These are phyloP conservation scores for Rhizopogon vulgaris DNA, from an alignment of 768 basidiomycete genomes.

Conservation along the genomic window DNA sequence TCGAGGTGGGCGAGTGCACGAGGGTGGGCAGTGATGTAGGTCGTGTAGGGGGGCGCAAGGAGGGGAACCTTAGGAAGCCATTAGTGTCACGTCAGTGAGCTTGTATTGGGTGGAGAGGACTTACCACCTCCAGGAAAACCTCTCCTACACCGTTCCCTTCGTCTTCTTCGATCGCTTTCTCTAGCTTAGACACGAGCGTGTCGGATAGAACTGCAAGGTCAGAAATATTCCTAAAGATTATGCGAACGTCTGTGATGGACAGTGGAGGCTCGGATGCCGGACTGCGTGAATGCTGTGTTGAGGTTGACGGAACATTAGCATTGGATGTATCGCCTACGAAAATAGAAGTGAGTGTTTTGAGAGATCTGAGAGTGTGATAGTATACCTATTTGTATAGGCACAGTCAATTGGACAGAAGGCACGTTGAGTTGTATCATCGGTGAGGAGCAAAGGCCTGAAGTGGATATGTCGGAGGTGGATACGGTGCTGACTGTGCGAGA, in stretches of 20 bases:
- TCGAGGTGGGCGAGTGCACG: slow-evolving; percentile 66
- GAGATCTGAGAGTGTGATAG: slow-evolving; percentile 34
- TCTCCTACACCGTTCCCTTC: slow-evolving; percentile 66
- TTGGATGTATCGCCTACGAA: slow-evolving; percentile 19
- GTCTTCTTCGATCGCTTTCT: slow-evolving; percentile 59
- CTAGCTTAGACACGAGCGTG: slow-evolving; percentile 54
- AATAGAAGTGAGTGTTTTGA: slow-evolving; percentile 13
- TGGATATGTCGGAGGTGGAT: slow-evolving; percentile 42
- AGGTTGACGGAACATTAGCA: slow-evolving; percentile 6
- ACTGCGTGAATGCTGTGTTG: not conserved
- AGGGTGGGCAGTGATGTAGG: slow-evolving; percentile 78
- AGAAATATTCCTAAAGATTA: slow-evolving; percentile 72
- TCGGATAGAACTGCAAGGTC: slow-evolving; percentile 73
- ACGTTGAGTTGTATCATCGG: not conserved
- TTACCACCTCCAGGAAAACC: slow-evolving; percentile 63
- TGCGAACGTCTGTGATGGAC: slow-evolving; percentile 60
- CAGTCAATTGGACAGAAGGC: not conserved
- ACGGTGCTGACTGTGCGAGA: slow-evolving; percentile 42
- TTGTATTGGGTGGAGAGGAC: slow-evolving; percentile 22
- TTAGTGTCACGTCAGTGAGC: not conserved
- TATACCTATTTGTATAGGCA: not conserved
- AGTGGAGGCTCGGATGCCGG: slow-evolving; percentile 42
- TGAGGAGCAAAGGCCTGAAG: slow-evolving; percentile 8
- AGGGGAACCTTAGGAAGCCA: slow-evolving; percentile 47
- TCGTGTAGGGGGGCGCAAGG: slow-evolving; percentile 67